Evolutionary conservation across 768 basidiomycete species (phyloP), one percentile per base, ranked within the genome.

Genomic region (Phanerochaete carnosa): DNA sequence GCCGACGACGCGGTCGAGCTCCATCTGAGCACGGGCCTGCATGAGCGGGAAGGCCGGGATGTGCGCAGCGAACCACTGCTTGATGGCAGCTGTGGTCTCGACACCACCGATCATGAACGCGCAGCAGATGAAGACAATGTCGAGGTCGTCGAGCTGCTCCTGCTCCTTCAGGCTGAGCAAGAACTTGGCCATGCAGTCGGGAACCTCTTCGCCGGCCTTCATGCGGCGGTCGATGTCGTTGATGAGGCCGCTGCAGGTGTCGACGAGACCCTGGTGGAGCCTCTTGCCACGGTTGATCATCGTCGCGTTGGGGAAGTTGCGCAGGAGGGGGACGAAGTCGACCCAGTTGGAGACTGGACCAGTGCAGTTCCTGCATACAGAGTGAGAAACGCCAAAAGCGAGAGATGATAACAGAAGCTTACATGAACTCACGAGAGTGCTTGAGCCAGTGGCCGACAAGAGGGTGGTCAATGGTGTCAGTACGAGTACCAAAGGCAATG

Each of bases 61-160:
- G 28, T 65, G 62, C 15, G 67, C 69, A 1, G 63, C 57, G 59
- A 69, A 71, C 75, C 75, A 76, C 51, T 70, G 67, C 45, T 75
- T 71, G 45, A 73, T 68, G 1, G 72, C 68, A 4, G 73, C 65
- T 7, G 73, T 76, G 72, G 79, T 74, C 58, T 80, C 74, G n/a
- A 80, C 75, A 13, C 79, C 79, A 3, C 76, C 79, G 12, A 80
- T 75, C 71, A 76, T 79, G 62, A 80, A 79, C 3, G 73, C 77
- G 3, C 76, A 68, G 22, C 75, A 72, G 16, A 81, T 66, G 32
- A 79, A 77, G 8, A 69, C 50, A 69, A 78, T 75, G 64, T 81
- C 80, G 2, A 75, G 47, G 51, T 70, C 63, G 58, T 76, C 75
- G 26, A 80, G 65, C 8, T 67, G 57, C 45, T 79, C 77, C 52